Evolutionary conservation across 2,329 filamentous ascomycete species (phyloP).

Genomic region (Diaporthe amygdali): DNA sequence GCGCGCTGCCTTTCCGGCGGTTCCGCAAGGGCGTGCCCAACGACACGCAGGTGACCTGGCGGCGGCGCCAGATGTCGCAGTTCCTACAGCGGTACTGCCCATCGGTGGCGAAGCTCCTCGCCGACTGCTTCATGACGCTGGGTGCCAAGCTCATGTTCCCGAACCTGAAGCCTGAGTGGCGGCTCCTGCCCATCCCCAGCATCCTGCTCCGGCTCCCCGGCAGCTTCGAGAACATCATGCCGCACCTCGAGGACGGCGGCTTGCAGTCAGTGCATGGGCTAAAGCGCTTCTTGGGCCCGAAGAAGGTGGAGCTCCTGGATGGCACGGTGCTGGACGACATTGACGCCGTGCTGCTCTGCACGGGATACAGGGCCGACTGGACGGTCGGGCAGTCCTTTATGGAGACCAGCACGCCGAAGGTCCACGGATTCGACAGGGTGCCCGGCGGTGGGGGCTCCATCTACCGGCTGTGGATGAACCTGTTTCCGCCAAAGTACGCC

Average conservation of each 20-base stretch:
- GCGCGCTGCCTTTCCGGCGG: conserved; percentile 21
- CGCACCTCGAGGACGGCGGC: conserved; percentile 33
- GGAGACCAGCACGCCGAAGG: conserved; percentile 22
- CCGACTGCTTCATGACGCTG: conserved; percentile 1
- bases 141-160: conserved; percentile 26
- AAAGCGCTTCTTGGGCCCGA: conserved; percentile 18
- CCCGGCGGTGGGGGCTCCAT: conserved; percentile 5
- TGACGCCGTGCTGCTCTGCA: conserved; percentile 23
- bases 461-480: conserved; percentile 25
- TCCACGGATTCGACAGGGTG: neutral
- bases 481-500: conserved; percentile 24
- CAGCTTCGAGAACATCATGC: conserved; percentile 36
- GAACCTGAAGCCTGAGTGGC: conserved; percentile 35
- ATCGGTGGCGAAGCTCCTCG: conserved; percentile 21
- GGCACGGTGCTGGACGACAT: conserved; percentile 21
- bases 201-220: conserved; percentile 20
- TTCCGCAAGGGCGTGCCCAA: conserved; percentile 20
- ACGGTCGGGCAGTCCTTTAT: conserved; percentile 1
- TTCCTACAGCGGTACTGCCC: conserved; percentile 28
- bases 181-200: conserved; percentile 27
- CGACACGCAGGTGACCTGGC: conserved; percentile 33
- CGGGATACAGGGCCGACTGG: conserved; percentile 25
- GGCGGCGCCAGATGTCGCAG: conserved; percentile 27
- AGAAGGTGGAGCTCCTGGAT: conserved; percentile 20
- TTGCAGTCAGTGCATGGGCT: conserved; percentile 22